These are phyloP conservation scores for Lactifluus piperatus DNA, from an alignment of 768 basidiomycete genomes.

Conservation along the genomic window DNA sequence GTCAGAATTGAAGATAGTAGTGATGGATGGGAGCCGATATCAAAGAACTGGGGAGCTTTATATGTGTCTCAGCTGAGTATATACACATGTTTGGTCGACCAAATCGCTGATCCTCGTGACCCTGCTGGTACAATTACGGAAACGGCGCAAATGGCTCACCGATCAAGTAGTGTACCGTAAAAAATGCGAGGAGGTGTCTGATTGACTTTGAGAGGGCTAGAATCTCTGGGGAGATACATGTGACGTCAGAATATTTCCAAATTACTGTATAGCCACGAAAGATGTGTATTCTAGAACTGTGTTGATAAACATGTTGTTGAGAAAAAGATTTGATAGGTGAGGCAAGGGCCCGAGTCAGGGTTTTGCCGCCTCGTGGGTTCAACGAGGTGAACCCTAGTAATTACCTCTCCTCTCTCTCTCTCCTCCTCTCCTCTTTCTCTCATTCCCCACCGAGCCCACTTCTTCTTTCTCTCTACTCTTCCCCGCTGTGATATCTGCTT, in stretches of 20 bases:
- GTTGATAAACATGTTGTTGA: no score
- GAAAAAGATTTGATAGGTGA: not conserved
- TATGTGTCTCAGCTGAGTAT: not conserved
- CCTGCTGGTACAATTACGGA: no score
- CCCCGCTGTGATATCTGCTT: constrained; percentile 2
- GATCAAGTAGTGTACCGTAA: no score
- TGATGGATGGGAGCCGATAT: not conserved
- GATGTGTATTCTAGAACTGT: no score
- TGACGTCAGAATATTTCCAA: no score
- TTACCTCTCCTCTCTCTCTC: not conserved
- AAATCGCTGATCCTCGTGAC: no score
- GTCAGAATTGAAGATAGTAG: no score
- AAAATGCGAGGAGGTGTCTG: no score
- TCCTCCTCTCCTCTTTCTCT: not conserved
- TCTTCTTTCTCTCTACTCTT: not conserved
- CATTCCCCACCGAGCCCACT: not conserved
- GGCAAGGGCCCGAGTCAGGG: constrained; percentile 15
- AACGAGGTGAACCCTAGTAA: constrained; percentile 12
- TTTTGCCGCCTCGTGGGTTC: constrained; percentile 18
- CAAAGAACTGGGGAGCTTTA: not conserved
- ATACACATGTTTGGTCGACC: not conserved
- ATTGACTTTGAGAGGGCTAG: no score
- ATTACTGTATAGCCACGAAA: no score
- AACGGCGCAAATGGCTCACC: no score
- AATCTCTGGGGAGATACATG: no score